Base-by-base conservation (phyloP, 805 yeast genomes). In the Yamadazyma scolyti region DNA sequence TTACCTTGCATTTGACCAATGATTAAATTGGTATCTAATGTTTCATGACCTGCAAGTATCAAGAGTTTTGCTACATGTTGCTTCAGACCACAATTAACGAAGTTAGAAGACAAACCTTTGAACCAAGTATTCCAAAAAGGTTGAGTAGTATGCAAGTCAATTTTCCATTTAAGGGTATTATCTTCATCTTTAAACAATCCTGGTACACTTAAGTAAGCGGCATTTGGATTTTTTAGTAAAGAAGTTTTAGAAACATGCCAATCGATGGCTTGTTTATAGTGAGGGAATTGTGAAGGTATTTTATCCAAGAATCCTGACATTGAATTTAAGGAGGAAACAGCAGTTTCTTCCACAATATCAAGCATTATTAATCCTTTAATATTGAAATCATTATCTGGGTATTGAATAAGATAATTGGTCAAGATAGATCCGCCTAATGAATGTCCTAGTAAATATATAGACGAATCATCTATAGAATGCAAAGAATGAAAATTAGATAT, bases 1-100 rank as follows among this genome's bases (percentile, higher is more conserved):
- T 79, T 81, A 2, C 99, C 99, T 58, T 89, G 97, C 98, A 93
- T 93, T 57, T 94, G 98, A 1, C 97, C 99, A 30, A 93, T 79
- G 56, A 89, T 87, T 28, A 93, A 65, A 22, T 74, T 74, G 41
- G 82, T 87, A 57, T 93, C 98, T 18, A 94, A 66, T 13, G 83
- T 77, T 43, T 93, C 97, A 31, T 89, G 82, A 3, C 95, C 95
- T 0, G 97, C 94, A 10, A 94, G 58, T 1, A 93, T 68, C 23
- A 93, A 68, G 31, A 93, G 46, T 47, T 87, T 83, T 1, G 89
- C 78, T 6, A 56, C 41, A 12, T 38, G 42, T 16, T 39, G 34
- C 1, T 79, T 42, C 5, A 44, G 44, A 11, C 52, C 56, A 27
- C 71, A 53, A 1, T 34, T 34, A 7, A 69, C 52, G 34, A 75